These are phyloP conservation scores for Zymoseptoria passerinii DNA, from an alignment of 2,329 filamentous ascomycete genomes.

Conservation along the genomic window DNA sequence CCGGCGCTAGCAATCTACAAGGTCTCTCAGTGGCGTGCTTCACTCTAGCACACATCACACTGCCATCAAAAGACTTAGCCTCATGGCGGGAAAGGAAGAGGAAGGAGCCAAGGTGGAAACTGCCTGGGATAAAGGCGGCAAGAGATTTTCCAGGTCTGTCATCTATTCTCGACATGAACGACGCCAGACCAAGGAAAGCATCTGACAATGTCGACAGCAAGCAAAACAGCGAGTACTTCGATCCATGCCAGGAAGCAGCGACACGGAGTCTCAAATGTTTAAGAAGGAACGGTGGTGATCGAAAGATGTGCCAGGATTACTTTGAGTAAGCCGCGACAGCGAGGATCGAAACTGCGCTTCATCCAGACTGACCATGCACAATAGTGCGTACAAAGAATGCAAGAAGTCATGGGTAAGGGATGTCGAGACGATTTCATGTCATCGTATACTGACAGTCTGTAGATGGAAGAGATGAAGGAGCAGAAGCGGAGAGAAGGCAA, in stretches of 20 bases:
- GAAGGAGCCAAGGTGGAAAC: slow-evolving; percentile 9
- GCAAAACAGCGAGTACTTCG: slow-evolving; percentile 78
- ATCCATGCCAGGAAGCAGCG: slow-evolving; percentile 92
- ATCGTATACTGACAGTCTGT: slow-evolving; percentile 1
- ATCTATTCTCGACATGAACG: slow-evolving; percentile 25
- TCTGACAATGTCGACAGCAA: slow-evolving; percentile 52
- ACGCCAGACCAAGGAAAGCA: not conserved
- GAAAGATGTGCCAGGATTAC: slow-evolving; percentile 85
- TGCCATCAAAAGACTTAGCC: not conserved
- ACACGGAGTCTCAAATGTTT: slow-evolving; percentile 77
- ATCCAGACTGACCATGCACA: not conserved
- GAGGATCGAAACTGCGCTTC: not conserved
- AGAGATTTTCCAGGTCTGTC: slow-evolving; percentile 33
- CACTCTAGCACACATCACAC: not conserved
- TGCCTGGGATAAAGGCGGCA: slow-evolving; percentile 23
- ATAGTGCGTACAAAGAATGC: slow-evolving; percentile 83
- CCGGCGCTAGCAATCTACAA: not conserved
- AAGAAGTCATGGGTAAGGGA: slow-evolving; percentile 82
- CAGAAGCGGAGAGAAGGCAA: slow-evolving; percentile 34
- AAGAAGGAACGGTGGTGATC: slow-evolving; percentile 78
- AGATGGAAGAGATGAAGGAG: slow-evolving; percentile 42
- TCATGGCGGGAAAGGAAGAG: not conserved
- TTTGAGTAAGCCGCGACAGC: slow-evolving; percentile 63
- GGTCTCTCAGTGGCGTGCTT: not conserved
- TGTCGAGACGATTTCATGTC: slow-evolving; percentile 8